phyloP scores from a whole-genome alignment of 192 early-diverging fungal species.

The Coemansia sp. region DNA sequence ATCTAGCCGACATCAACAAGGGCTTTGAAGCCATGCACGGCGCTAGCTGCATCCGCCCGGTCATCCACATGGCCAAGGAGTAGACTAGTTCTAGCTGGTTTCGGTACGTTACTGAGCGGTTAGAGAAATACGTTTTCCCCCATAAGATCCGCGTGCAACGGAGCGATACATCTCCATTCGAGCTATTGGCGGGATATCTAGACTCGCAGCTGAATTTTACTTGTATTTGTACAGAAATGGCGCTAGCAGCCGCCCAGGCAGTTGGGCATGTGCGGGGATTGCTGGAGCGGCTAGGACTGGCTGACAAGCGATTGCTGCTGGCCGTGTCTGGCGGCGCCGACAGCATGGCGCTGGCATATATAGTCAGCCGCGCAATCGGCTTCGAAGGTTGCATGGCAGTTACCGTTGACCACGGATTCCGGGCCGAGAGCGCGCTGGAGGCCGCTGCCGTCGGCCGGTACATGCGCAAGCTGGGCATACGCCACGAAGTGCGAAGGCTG shows the following conservation, averaged over 20 bases:
- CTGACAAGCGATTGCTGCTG: constrained; percentile 32
- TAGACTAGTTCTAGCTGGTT: no score
- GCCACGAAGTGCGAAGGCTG: constrained; percentile 23
- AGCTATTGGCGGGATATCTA: no score
- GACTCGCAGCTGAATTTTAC: no score
- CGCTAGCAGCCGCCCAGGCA: background rate
- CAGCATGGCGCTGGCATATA: constrained; percentile 50
- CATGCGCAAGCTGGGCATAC: constrained; percentile 30
- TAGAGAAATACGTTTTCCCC: no score
- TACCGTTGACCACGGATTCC: constrained; percentile 46
- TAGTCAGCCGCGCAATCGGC: constrained; percentile 22
- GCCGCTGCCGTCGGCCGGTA: constrained; percentile 20
- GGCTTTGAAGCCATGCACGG: constrained; percentile 88
- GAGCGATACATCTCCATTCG: no score
- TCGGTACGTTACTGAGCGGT: no score
- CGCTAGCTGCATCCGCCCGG: constrained; percentile 58
- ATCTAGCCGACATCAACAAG: constrained; percentile 84
- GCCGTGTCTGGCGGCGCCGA: constrained; percentile 51
- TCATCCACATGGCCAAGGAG: constrained; percentile 38
- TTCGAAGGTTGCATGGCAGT: constrained; percentile 30
- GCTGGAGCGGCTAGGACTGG: constrained; percentile 15
- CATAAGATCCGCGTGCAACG: no score
- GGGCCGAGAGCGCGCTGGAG: constrained; percentile 37
- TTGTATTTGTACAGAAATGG: background rate
- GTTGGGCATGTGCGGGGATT: constrained; percentile 15